Evolutionary conservation across 805 yeast species (phyloP).

Genomic region (Schwanniomyces yamadae): DNA sequence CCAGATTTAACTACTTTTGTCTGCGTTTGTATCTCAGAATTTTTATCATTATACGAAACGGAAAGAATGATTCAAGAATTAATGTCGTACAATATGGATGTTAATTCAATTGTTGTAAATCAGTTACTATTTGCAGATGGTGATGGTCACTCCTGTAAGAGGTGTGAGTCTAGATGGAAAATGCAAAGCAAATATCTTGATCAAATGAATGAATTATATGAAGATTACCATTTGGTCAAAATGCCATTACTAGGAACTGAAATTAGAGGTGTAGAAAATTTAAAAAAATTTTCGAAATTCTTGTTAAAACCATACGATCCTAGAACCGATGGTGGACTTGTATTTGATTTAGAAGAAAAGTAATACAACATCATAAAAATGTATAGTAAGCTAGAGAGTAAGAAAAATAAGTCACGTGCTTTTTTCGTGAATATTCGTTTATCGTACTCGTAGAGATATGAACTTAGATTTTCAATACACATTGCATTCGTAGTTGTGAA

Average conservation of each 20-base stretch:
- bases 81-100: slow-evolving; percentile 92
- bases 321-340: slow-evolving; percentile 50
- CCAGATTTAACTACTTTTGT: slow-evolving; percentile 95
- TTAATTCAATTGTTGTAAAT: slow-evolving; percentile 92
- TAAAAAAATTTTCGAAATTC: slow-evolving; percentile 80
- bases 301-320: slow-evolving; percentile 78
- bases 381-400: too few species aligned
- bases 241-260: slow-evolving; percentile 95
- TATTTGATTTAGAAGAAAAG: slow-evolving; percentile 55
- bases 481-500: not conserved
- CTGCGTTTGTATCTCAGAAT: slow-evolving; percentile 97
- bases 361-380: too few species aligned
- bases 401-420: too few species aligned
- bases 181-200: slow-evolving; percentile 94
- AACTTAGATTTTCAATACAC: not conserved
- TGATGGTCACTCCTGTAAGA: slow-evolving; percentile 71
- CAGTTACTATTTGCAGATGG: slow-evolving; percentile 87
- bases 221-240: slow-evolving; percentile 93
- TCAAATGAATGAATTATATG: slow-evolving; percentile 94
- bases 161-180: slow-evolving; percentile 90
- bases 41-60: slow-evolving; percentile 92
- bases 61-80: slow-evolving; percentile 97
- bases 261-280: slow-evolving; percentile 87
- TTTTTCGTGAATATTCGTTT: not conserved
- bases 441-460: not conserved